These are phyloP conservation scores for Biancaea sappan DNA, from an alignment of 306 rosid species.

Conservation along the genomic window DNA sequence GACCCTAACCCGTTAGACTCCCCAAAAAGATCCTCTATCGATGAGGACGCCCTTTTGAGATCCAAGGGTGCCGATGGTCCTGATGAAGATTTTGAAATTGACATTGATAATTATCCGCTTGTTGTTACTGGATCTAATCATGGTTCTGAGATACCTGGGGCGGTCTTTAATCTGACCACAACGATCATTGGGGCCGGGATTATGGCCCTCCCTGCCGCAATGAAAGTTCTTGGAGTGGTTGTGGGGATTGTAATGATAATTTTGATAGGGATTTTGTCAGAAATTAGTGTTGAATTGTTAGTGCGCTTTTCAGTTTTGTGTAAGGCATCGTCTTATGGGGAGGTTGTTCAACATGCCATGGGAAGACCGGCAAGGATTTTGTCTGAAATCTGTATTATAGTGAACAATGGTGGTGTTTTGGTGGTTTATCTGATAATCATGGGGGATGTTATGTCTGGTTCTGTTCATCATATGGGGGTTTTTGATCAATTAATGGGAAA, in stretches of 20 bases:
- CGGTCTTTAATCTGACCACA: constrained; percentile 88
- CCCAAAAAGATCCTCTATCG: constrained; percentile 30
- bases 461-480: constrained; percentile 78
- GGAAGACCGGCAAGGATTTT: constrained; percentile 73
- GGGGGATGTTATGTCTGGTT: constrained; percentile 99
- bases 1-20: constrained; percentile 29
- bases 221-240: constrained; percentile 90
- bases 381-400: constrained; percentile 75
- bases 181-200: constrained; percentile 93
- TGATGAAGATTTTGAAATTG: constrained; percentile 60
- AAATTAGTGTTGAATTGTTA: constrained; percentile 77
- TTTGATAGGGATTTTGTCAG: constrained; percentile 81
- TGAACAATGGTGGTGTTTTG: constrained; percentile 85
- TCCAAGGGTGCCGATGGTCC: constrained; percentile 42
- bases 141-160: constrained; percentile 78
- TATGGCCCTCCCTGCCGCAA: constrained; percentile 95
- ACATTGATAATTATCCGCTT: constrained; percentile 66
- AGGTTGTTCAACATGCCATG: constrained; percentile 81
- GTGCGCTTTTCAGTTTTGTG: constrained; percentile 65
- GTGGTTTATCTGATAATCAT: constrained; percentile 92
- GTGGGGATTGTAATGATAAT: constrained; percentile 68
- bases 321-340: constrained; percentile 81
- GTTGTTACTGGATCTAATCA: constrained; percentile 45
- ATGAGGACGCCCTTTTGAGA: constrained; percentile 47
- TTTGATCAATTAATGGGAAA: constrained; percentile 86